Percentiles rank a stretch among this genome's conserved stretches.
Conservation (phyloP, 2,329 filamentous ascomycete species). For the Tolypocladium endophyticum region DNA sequence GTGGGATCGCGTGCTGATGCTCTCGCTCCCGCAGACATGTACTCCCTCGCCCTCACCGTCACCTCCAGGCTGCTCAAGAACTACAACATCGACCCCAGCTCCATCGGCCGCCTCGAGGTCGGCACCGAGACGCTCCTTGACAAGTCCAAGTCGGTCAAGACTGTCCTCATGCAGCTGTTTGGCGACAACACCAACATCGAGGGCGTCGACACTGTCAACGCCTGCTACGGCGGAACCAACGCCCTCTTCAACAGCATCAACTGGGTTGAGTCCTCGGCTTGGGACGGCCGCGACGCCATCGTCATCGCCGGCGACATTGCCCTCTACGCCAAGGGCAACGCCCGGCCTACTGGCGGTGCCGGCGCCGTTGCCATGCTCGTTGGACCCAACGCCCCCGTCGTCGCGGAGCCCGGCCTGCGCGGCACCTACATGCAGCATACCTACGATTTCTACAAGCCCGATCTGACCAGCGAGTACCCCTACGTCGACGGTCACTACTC, state of each 20-base stretch:
- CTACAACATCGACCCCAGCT: conserved; percentile 71
- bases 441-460: conserved; percentile 88
- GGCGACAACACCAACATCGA: conserved; percentile 76
- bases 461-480: conserved; percentile 78
- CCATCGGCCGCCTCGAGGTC: conserved; percentile 72
- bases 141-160: conserved; percentile 88
- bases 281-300: conserved; percentile 75
- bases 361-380: conserved; percentile 71
- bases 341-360: conserved; percentile 71
- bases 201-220: conserved; percentile 74
- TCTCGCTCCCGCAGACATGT: conserved; percentile 54
- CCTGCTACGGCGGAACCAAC: conserved; percentile 80
- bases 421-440: conserved; percentile 74
- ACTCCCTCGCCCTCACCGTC: conserved; percentile 72
- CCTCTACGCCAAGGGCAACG: conserved; percentile 74
- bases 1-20: not conserved
- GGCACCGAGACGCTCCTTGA: conserved; percentile 78
- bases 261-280: conserved; percentile 79
- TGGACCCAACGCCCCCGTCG: conserved; percentile 67
- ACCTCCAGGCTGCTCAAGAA: conserved; percentile 70
- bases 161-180: conserved; percentile 79
- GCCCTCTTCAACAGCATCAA: conserved; percentile 75
- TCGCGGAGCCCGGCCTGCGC: conserved; percentile 67
- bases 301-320: conserved; percentile 77
- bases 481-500: conserved; percentile 80